phyloP scores from a whole-genome alignment of 2,329 filamentous ascomycete genomes.

The Aureobasidium sp. region DNA sequence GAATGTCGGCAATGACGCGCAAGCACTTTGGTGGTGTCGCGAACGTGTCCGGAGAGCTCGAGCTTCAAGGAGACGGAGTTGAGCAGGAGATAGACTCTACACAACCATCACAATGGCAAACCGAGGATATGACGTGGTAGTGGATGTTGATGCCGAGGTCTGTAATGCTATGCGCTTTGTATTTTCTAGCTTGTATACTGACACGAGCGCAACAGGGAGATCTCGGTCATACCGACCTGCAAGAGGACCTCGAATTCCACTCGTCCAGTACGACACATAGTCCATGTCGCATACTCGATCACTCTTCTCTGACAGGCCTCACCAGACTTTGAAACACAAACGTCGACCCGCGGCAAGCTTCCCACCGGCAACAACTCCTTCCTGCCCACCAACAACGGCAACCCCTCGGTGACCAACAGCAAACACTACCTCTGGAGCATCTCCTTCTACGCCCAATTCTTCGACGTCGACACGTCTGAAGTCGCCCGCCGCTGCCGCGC shows the following conservation, averaged over 20 bases:
- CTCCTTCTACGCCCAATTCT: slow-evolving; percentile 94
- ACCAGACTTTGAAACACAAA: slow-evolving; percentile 58
- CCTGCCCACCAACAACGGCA: slow-evolving; percentile 28
- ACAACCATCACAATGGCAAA: slow-evolving; percentile 38
- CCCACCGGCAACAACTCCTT: slow-evolving; percentile 36
- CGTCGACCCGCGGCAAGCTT: slow-evolving; percentile 46
- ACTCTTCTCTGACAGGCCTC: not conserved
- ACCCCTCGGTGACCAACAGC: slow-evolving; percentile 22
- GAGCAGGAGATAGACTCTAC: not conserved
- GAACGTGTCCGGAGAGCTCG: slow-evolving; percentile 10
- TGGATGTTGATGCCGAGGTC: slow-evolving; percentile 95
- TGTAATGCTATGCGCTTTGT: slow-evolving; percentile 17
- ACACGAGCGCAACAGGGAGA: slow-evolving; percentile 82
- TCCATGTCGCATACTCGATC: not conserved
- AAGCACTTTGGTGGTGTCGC: not conserved
- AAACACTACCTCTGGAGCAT: slow-evolving; percentile 92
- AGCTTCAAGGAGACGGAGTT: not conserved
- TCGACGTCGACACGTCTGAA: slow-evolving; percentile 91
- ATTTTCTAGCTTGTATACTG: slow-evolving; percentile 14
- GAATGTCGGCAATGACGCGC: not conserved
- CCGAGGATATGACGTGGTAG: slow-evolving; percentile 93
- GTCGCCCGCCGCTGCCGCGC: slow-evolving; percentile 82
- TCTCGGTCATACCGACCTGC: slow-evolving; percentile 93
- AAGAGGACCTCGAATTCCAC: slow-evolving; percentile 97
- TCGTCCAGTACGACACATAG: slow-evolving; percentile 56